Base-by-base conservation (phyloP, 805 yeast genomes). In the Candida verbasci region DNA sequence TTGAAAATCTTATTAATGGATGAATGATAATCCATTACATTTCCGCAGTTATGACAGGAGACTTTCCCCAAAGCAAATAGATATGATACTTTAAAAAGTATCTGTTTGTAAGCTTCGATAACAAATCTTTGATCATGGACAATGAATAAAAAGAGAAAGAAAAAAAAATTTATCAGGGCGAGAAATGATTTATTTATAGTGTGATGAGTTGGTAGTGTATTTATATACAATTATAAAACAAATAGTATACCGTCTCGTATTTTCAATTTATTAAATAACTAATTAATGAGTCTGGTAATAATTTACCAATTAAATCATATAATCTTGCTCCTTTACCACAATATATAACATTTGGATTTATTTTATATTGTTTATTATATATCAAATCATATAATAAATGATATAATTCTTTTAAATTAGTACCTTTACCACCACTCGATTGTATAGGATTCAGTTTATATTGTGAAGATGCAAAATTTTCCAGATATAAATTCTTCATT, bases 21-120 rank as follows among this genome's bases (percentile, higher is more conserved):
- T 49, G 39, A 51, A 48, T 50, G 51, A 49, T 26, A 39, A 44
- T 44, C 50, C 65, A 58, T 51, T 57, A 50, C 72, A 72, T 80
- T 80, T 79, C 87, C 87, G 82, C 78, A 66, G 63, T 58, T 37
- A 58, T 62, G 84, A 84, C 84, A 77, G 88, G 87, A 81, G 88
- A 81, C 88, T 81, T 81, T 81, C 87, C 88, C 88, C 86, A 74
- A 80, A 79, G 83, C 83, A 57, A 58, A 46, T 16, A 17, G 12
- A 35, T 38, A 15, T 31, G 38, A 31, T 20, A 37, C 35, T 11
- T 3, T 9, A 16, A 20, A 9, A 31, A 20, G 16, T 24, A 43
- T 65, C 78, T 72, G 70, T 77, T 45, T 68, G 86, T 58, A 60
- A 60, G 80, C 86, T 80, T 80, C 80, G 86, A 74, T 57, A 78